Evolutionary conservation across 2,329 filamentous ascomycete species (phyloP), one percentile per base, ranked within the genome.

Genomic region (Fusarium zealandicum): DNA sequence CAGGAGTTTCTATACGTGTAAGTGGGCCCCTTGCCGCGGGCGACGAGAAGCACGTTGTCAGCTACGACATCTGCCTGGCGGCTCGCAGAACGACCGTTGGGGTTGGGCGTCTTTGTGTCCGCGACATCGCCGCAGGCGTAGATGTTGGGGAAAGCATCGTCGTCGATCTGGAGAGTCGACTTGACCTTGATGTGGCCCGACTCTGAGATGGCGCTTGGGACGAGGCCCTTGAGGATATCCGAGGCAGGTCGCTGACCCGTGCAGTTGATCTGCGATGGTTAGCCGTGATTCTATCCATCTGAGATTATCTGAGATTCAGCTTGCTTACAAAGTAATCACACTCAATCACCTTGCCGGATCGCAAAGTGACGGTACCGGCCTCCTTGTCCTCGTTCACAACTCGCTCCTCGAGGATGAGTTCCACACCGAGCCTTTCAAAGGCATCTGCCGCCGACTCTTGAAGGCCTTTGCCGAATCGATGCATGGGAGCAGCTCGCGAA

Each of bases 81-180:
- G 37, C 75, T 74, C 0, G 82, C 83, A 0, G 83, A 78, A 9
- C 84, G 76, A 0, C 80, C 82, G 65, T 86, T 86, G 6, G 80
- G 80, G 30, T 73, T 70, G 0, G 74, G 74, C 1, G 77, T 75
- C 10, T 69, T 55, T 1, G 78, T 79, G 20, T 82, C 81, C 4
- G 84, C 80, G 5, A 90, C 82, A 57, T 89, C 86, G 14, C 87
- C 87, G n/a, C 84, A 80, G 1, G 81, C 82, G 61, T 85, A 89
- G 2, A 89, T 75, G 54, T 84, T 79, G 2, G 78, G 74, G 8
- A 80, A 73, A 0, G 57, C 52, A 2, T 75, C 70, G 59, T 83
- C 80, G 7, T 70, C 65, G 12, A 89, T 73, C 56, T 88, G 85
- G 27, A 89, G 73, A 0, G 81, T 85, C 0, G 79, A 75, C 41